Evolutionary conservation across 345 rosid species (phyloP), one percentile per base, ranked within the genome.

Genomic region (Punica granatum): DNA sequence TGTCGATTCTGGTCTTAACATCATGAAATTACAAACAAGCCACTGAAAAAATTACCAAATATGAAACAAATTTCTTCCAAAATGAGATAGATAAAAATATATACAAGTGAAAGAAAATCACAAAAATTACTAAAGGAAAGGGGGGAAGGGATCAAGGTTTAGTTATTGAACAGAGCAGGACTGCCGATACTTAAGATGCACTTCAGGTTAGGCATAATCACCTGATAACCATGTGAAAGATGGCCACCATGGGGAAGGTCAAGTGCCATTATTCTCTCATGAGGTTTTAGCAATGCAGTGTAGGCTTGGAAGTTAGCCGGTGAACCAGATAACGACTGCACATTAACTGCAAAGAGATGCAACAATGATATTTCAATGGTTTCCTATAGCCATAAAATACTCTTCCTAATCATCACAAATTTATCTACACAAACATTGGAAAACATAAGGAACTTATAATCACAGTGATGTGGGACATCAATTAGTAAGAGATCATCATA

Each of bases 201-300:
- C 16, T 10, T 8, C 4, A 33, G 25, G 8, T 33, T 56, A 33
- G 3, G 32, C 61, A 7, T 56, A 56, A 56, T 80, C 70, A 92
- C 98, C 97, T 93, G 97, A 73, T 90, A 93, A 79, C 98, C 98
- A 75, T 93, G 98, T 69, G 98, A 93, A 81, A 93, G 97, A 82
- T 93, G 98, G 34, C 98, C 98, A 16, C 98, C 98, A 82, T 93
- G 98, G 53, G 98, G 98, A 44, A 93, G 84, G 73, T 93, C 98
- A 75, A 93, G 93, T 9, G 96, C 96, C 98, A 93, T 90, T 73
- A 93, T 93, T 82, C 98, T 79, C 67, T 90, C 98, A 78, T 93
- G 98, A 62, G 98, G 98, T 43, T 86, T 93, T 73, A 93, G 66
- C 25, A 93, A 46, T 65, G 97, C 98, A 51, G 98, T 93, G 64